A percentile compares a stretch with the other conserved stretches of the same genome.
These are phyloP conservation scores for Russula brevipes DNA, from an alignment of 768 basidiomycete species.

Conservation along the genomic window DNA sequence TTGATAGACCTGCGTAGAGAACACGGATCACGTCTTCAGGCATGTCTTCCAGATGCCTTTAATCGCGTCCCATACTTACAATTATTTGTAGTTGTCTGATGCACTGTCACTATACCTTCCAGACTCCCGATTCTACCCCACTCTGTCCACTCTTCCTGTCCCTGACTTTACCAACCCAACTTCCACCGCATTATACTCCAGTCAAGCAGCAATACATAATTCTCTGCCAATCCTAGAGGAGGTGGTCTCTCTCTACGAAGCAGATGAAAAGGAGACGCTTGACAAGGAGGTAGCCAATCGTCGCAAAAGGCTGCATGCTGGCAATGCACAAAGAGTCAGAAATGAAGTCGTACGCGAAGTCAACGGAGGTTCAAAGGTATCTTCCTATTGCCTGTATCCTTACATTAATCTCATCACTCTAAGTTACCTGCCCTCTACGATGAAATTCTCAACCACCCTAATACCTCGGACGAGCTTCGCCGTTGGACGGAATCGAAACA, in stretches of 20 bases:
- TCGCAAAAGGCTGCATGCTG: constrained; percentile 68
- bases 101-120: constrained; percentile 70
- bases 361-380: constrained; percentile 55
- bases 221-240: constrained; percentile 70
- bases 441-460: constrained; percentile 77
- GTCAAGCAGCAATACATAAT: constrained; percentile 62
- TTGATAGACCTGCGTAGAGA: constrained; percentile 57
- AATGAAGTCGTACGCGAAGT: constrained; percentile 66
- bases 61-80: neutral
- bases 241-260: constrained; percentile 57
- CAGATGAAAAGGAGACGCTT: constrained; percentile 51
- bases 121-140: constrained; percentile 55
- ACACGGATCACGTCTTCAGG: constrained; percentile 58
- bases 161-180: constrained; percentile 76
- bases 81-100: constrained; percentile 50
- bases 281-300: constrained; percentile 71
- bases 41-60: constrained; percentile 27
- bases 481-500: constrained; percentile 71
- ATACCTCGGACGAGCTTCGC: constrained; percentile 75
- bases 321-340: constrained; percentile 51
- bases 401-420: constrained; percentile 1
- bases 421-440: constrained; percentile 70
- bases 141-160: constrained; percentile 60
- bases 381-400: constrained; percentile 10
- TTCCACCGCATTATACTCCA: constrained; percentile 49